Base-by-base conservation (phyloP, 83 land plant genomes). In the Diphasiastrum complanatum region DNA sequence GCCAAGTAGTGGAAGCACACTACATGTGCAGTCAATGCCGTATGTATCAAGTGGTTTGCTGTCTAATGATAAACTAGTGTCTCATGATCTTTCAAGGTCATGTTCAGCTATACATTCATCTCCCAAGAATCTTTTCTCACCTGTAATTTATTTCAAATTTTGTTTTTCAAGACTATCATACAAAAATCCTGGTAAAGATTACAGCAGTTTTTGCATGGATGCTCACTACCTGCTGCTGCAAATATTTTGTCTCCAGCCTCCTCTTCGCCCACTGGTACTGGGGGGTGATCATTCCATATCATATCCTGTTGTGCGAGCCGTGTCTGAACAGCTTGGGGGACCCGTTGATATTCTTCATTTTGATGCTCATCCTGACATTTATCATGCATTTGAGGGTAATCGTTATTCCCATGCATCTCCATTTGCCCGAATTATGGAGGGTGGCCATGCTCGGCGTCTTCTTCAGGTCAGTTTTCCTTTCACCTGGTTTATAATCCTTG, bases 231-330 rank as follows among this genome's bases (percentile, higher is more conserved):
- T 26, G 2, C 29, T 41, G 64, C 4, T 8, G n/a, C 22, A 22
- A 49, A 6, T 12, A 1, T 40, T 14, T 16, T 41, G 19, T 22
- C 20, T 53, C 26, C 77, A 91, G 93, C 74, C 68, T 19, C 99
- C 99, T 36, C 69, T 95, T 3, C 78, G 86, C 1, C 99, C 99
- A 11, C 64, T 95, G 45, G 83, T 95, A 47, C 70, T 95, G 43
- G 99, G 99, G 41, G 99, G 99, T n/a, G 99, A 95, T 55, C 99
- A 95, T 68, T 95, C 99, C 6, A 95, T 95, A 55, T 80, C 97
- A 10, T 95, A 50, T 60, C 99, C 99, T 38, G 93, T 86, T 64
- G 85, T 95, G 24, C 81, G 93, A 49, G 99, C 93, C 6, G 87
- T 95, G 14, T 79, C 93, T 37, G 99, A 95, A 75, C 78, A 83